Conservation (phyloP, 768 basidiomycete genomes). For the Hericium coralloides region DNA sequence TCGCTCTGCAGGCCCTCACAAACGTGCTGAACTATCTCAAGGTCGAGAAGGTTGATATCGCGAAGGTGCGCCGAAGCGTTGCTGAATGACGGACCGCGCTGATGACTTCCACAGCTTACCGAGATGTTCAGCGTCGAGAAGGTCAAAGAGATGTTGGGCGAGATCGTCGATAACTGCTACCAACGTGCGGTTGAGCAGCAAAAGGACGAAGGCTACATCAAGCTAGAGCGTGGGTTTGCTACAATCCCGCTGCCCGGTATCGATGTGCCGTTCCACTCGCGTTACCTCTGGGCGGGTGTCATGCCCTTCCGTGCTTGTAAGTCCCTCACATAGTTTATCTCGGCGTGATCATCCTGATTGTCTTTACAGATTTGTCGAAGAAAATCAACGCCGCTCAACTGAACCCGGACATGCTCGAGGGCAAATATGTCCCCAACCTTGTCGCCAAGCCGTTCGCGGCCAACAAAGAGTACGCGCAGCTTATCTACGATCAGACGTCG, state of each 20-base stretch:
- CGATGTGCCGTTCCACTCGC: conserved; percentile 99
- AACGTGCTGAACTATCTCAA: conserved; percentile 97
- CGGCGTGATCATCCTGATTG: background rate
- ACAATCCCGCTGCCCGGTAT: conserved; percentile 94
- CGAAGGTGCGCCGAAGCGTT: conserved; percentile 43
- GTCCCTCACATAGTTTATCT: conserved; percentile 23
- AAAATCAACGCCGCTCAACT: conserved; percentile 90
- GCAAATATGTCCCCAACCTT: conserved; percentile 96
- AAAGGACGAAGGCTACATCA: conserved; percentile 78
- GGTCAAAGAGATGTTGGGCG: conserved; percentile 91
- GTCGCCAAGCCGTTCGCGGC: conserved; percentile 84
- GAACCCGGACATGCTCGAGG: conserved; percentile 90
- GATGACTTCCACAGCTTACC: conserved; percentile 49
- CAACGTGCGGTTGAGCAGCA: conserved; percentile 71
- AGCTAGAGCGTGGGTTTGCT: conserved; percentile 93
- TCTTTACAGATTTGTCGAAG: conserved; percentile 76
- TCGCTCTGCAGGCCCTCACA: conserved; percentile 88
- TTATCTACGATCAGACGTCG: conserved; percentile 93
- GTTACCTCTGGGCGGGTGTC: conserved; percentile 98
- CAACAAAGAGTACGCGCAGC: conserved; percentile 80
- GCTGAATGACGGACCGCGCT: background rate
- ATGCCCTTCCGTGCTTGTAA: conserved; percentile 94
- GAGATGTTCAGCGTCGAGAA: conserved; percentile 85
- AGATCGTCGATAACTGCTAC: conserved; percentile 82
- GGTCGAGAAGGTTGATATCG: conserved; percentile 89